Evolutionary conservation across 495 filamentous ascomycete species (phyloP).

Genomic region (Aspergillus saccharolyticus): DNA sequence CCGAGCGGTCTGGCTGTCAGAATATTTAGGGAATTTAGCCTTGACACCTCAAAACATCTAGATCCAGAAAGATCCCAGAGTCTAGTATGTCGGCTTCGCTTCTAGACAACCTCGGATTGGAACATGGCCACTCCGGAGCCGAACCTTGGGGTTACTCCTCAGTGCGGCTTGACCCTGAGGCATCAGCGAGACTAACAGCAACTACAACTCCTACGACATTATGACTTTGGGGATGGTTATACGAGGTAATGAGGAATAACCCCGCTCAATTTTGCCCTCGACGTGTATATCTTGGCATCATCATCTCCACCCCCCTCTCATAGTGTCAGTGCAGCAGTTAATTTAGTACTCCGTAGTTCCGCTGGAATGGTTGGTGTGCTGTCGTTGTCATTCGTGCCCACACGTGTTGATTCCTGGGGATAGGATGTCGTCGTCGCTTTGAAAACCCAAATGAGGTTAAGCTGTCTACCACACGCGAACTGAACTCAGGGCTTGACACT

Average conservation of each 20-base stretch:
- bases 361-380: conserved; percentile 2
- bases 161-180: neutral
- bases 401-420: conserved; percentile 2
- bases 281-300: neutral
- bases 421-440: neutral
- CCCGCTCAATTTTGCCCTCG: neutral
- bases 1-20: neutral
- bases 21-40: neutral
- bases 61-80: neutral
- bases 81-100: neutral
- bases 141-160: neutral
- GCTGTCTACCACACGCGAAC: neutral
- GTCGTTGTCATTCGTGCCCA: neutral
- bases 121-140: neutral
- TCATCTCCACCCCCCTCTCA: neutral
- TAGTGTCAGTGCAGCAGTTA: too few species aligned
- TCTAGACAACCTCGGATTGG: neutral
- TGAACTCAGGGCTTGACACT: neutral
- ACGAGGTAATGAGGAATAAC: neutral
- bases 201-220: neutral
- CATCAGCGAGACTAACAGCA: neutral
- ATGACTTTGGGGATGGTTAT: neutral
- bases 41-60: neutral
- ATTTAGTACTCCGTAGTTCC: neutral
- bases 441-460: neutral